Base-by-base conservation (phyloP, 2,329 filamentous ascomycete genomes). In the Microsporum canis region DNA sequence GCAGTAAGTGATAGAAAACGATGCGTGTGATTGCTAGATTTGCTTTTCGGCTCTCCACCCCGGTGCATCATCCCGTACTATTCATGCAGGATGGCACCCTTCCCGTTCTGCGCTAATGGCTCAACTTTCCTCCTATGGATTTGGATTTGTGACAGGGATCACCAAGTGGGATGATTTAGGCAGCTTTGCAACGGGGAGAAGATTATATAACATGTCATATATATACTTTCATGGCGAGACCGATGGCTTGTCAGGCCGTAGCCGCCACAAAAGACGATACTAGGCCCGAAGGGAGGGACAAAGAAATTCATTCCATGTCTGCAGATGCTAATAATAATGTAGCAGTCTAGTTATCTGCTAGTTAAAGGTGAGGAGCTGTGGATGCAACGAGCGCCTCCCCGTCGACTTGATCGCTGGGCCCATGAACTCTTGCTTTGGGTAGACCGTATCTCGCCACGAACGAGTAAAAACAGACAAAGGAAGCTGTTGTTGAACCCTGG, bases 251-350 rank as follows among this genome's bases (percentile, higher is more conserved):
- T 23, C 17, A 23, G 17, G 17, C 17, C 17, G 39, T 43, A 43
- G 17, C 39, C 39, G 14, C 39, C 39, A 43, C 39, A 17, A 1
- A 8, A 41, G 12, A 41, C 14, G 17, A 5, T 43, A n/a, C n/a
- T 6, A 43, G n/a, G 39, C 39, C 10, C 17, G 14, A 5, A 14
- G 14, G 12, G 39, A 43, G 17, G 17, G 39, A 43, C 39, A 43
- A 43, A 43, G 39, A 43, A 43, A 43, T 10, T 7, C 27, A 17
- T 3, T 14, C 23, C 12, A 29, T 31, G 23, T 51, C 45, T 51
- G 45, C 45, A 51, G 45, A 51, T 51, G 45, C 45, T 51, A 51
- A 51, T 51, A 51, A 51, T 51, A 51, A 51, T 39, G 17, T 23
- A 23, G 17, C 45, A 27, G 12, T 29, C 7, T 31, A 31, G 7